Evolutionary conservation across 106 monocot species (phyloP).

Genomic region (Gastrodia elata): DNA sequence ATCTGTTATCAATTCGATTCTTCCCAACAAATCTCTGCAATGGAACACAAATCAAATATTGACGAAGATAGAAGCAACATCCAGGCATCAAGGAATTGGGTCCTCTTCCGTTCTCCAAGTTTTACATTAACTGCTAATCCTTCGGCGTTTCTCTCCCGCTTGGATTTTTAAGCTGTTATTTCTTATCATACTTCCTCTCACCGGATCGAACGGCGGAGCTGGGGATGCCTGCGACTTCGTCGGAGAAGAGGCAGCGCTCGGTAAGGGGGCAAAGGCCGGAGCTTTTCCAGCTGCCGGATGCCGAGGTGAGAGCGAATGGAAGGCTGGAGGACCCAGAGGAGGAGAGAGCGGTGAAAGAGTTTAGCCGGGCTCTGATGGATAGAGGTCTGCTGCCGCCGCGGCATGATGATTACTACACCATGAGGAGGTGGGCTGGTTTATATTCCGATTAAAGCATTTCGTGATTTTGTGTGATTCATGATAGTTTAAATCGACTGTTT

Average conservation of each 20-base stretch:
- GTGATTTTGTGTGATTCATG: background rate
- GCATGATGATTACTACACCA: constrained; percentile 63
- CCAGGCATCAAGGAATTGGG: no score
- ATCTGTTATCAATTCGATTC: no score
- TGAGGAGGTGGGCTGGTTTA: constrained; percentile 22
- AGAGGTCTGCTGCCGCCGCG: constrained; percentile 44
- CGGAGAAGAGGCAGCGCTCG: background rate
- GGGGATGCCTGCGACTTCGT: background rate
- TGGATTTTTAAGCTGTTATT: background rate
- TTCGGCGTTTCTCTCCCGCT: background rate
- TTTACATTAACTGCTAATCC: background rate
- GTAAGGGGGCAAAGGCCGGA: background rate
- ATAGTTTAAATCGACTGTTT: background rate
- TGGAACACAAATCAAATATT: no score
- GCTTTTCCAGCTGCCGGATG: background rate
- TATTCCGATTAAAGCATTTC: background rate
- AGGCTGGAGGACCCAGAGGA: constrained; percentile 34
- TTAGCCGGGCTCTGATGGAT: constrained; percentile 39
- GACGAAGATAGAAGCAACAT: no score
- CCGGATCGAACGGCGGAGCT: background rate
- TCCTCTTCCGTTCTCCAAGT: background rate
- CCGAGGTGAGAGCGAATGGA: background rate
- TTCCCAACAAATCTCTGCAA: no score
- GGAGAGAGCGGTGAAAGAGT: constrained; percentile 32
- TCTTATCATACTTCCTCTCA: no score